These are phyloP conservation scores for Cladophialophora exuberans DNA, from an alignment of 2,329 filamentous ascomycete species.

Conservation along the genomic window DNA sequence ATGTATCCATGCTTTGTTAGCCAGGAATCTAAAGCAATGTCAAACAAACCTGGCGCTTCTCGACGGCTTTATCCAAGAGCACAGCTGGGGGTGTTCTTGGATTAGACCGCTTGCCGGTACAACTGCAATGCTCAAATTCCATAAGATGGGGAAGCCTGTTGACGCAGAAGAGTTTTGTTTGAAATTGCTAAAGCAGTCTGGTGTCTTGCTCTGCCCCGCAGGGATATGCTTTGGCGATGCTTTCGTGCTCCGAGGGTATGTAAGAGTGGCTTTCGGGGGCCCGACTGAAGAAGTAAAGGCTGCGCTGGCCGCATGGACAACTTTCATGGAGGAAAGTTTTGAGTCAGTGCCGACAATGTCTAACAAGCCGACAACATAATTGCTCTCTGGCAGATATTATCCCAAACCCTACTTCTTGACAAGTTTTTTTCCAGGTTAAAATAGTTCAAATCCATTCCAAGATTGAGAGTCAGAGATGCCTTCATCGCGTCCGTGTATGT, in stretches of 20 bases:
- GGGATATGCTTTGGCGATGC: constrained; percentile 71
- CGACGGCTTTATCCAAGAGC: constrained; percentile 67
- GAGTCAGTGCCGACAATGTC: constrained; percentile 50
- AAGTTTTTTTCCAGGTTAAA: constrained; percentile 47
- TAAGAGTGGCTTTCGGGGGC: constrained; percentile 76
- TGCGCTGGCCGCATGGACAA: constrained; percentile 60
- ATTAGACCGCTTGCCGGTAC: constrained; percentile 77
- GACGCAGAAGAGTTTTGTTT: constrained; percentile 75
- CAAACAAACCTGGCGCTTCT: constrained; percentile 68
- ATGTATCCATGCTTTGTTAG: constrained; percentile 66
- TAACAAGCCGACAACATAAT: constrained; percentile 4
- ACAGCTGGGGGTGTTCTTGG: constrained; percentile 69
- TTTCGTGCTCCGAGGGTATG: constrained; percentile 71
- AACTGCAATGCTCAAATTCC: constrained; percentile 75
- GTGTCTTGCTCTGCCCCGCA: constrained; percentile 75
- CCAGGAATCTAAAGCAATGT: constrained; percentile 68
- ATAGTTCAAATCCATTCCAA: constrained; percentile 53
- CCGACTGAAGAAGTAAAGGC: constrained; percentile 70
- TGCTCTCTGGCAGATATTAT: background rate
- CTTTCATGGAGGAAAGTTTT: constrained; percentile 60
- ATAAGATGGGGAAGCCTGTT: constrained; percentile 62
- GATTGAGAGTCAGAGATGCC: constrained; percentile 70
- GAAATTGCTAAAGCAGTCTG: constrained; percentile 67
- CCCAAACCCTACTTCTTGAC: constrained; percentile 46
- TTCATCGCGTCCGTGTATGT: constrained; percentile 91